phyloP scores from a whole-genome alignment of 495 filamentous ascomycete genomes.

The Penicillium arizonense region DNA sequence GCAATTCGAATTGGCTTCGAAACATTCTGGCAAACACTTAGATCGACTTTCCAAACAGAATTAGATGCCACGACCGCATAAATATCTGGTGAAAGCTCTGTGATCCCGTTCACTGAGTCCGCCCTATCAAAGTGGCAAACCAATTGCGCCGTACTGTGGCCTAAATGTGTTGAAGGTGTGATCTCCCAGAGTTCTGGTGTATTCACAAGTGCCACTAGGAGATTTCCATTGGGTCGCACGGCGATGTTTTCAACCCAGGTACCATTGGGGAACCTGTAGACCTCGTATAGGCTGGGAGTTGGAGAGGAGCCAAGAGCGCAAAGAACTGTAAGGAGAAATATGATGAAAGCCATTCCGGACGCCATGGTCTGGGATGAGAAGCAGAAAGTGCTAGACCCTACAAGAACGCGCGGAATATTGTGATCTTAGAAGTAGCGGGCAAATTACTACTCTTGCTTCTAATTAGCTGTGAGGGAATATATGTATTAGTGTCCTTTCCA shows the following conservation, averaged over 20 bases:
- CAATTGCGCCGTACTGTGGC: not conserved
- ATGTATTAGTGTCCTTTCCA: too few relatives aligned
- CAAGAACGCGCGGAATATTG: too few relatives aligned
- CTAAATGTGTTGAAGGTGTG: constrained; percentile 31
- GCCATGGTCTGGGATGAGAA: too few relatives aligned
- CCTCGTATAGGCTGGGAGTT: not conserved
- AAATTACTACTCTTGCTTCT: too few relatives aligned
- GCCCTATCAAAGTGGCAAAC: not conserved
- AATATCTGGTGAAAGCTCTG: constrained; percentile 24
- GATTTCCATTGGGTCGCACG: constrained; percentile 41
- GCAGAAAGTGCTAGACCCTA: too few relatives aligned
- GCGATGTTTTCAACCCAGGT: constrained; percentile 47
- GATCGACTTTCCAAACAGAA: constrained; percentile 34
- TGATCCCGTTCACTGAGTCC: constrained; percentile 28
- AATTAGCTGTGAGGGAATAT: too few relatives aligned
- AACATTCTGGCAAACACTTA: not conserved
- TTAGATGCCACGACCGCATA: constrained; percentile 32
- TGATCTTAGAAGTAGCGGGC: too few relatives aligned
- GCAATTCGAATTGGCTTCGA: not conserved
- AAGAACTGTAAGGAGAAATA: too few relatives aligned
- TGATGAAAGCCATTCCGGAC: too few relatives aligned
- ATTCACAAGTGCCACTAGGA: constrained; percentile 44
- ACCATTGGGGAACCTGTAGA: constrained; percentile 27
- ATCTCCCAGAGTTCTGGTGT: constrained; percentile 12
- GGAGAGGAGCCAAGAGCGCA: too few relatives aligned